Percentiles rank a stretch among this genome's conserved stretches.
phyloP scores from a whole-genome alignment of 345 rosid species.

The Erysimum cheiranthoides region DNA sequence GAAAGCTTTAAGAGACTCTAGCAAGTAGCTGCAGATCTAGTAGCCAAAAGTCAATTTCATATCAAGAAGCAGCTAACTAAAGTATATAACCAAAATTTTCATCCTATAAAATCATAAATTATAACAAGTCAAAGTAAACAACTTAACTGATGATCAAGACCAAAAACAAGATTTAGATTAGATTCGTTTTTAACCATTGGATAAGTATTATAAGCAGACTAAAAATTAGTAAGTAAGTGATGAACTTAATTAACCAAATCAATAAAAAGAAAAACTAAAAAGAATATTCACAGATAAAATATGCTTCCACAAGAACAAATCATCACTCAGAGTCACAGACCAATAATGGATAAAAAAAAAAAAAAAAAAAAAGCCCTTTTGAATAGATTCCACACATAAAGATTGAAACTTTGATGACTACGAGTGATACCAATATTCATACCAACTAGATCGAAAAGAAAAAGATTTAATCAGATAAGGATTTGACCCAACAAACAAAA shows the following conservation, averaged over 20 bases:
- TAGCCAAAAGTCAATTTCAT: constrained; percentile 6
- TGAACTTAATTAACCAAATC: constrained; percentile 15
- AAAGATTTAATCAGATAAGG: background rate
- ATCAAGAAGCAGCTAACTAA: constrained; percentile 22
- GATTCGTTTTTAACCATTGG: constrained; percentile 13
- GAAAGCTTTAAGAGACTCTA: constrained; percentile 15
- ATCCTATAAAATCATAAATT: background rate
- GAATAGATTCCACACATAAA: constrained; percentile 16
- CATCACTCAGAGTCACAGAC: constrained; percentile 4
- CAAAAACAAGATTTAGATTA: constrained; percentile 27
- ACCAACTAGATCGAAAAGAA: constrained; percentile 13
- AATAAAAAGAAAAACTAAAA: background rate
- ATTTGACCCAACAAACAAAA: constrained; percentile 14
- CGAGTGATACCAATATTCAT: background rate
- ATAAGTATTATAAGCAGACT: constrained; percentile 17
- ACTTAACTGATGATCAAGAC: constrained; percentile 29
- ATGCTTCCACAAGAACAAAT: constrained; percentile 24
- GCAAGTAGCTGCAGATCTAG: constrained; percentile 15
- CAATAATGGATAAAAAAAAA: constrained; percentile 10
- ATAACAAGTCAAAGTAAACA: background rate
- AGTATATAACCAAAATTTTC: background rate
- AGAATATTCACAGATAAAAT: constrained; percentile 41
- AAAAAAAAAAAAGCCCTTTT: background rate
- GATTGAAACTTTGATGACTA: constrained; percentile 28
- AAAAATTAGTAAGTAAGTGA: constrained; percentile 15